Base-by-base conservation (phyloP, 2,329 filamentous ascomycete species). In the Fusarium beomiforme region DNA sequence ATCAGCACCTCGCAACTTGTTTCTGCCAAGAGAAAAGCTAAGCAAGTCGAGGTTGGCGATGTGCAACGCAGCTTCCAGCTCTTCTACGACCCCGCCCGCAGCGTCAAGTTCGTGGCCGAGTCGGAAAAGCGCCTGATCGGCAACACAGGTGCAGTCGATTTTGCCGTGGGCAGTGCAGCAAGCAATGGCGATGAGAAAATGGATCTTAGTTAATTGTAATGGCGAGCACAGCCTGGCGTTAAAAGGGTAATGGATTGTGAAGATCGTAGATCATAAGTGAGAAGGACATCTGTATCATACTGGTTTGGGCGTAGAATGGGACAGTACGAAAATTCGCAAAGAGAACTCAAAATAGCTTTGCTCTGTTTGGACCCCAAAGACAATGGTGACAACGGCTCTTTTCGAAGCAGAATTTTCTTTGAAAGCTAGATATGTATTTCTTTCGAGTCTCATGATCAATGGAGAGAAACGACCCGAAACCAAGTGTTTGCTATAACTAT, bases 61-160 rank as follows among this genome's bases (percentile, higher is more conserved):
- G 95, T 99, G 16, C 92, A 97, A 85, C 90, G 95, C 74, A 97
- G 94, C 83, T 99, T 95, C 86, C 88, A 91, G 78, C 88, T 99
- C 51, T 99, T 99, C 84, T 97, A 95, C 83, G 96, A 99, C 80
- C 92, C 95, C 2, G 85, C 85, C 51, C 88, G 96, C 75, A 98
- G 95, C 81, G 92, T 97, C 76, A 93, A 93, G 82, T 98, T 98
- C 77, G 94, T 99, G 46, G 84, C 88, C 63, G 93, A 97, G 71
- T 97, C 92, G 66, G 96, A 98, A 85, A 95, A 95, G 85, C 89
- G 95, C 42, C 90, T 99, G 71, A 98, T 99, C 80, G 93, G 94
- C 69, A 91, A 97, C 69, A 90, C 92, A 68, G 96, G 96, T 29
- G 85, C 84, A 26, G 95, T 97, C 31, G 92, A 91, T 67, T 90